Conservation (phyloP, 2,329 filamentous ascomycete genomes). For the Neurospora crassa region DNA sequence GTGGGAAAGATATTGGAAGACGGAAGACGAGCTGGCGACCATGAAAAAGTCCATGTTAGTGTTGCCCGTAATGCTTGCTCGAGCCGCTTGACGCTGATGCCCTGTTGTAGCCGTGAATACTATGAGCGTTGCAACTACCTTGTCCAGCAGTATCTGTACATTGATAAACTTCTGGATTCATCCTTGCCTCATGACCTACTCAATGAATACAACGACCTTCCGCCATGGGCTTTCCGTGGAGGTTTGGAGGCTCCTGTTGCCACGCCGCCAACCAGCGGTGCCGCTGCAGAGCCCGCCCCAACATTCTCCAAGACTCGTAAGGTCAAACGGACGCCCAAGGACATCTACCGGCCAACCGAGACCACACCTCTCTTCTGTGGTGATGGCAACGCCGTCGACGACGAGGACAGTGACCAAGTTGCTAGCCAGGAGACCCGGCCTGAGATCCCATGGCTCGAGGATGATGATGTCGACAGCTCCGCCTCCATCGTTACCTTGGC, state of each 20-base stretch:
- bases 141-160: slow-evolving; percentile 87
- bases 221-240: slow-evolving; percentile 39
- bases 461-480: slow-evolving; percentile 61
- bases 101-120: slow-evolving; percentile 54
- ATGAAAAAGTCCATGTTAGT: slow-evolving; percentile 61
- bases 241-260: slow-evolving; percentile 58
- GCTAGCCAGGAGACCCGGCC: slow-evolving; percentile 32
- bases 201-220: slow-evolving; percentile 71
- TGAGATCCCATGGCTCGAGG: slow-evolving; percentile 61
- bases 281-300: slow-evolving; percentile 23
- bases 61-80: background rate
- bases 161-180: slow-evolving; percentile 82
- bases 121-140: slow-evolving; percentile 85
- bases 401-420: slow-evolving; percentile 31
- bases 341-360: slow-evolving; percentile 71
- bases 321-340: slow-evolving; percentile 72
- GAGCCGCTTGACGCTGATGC: slow-evolving; percentile 3
- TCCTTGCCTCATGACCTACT: slow-evolving; percentile 86
- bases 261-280: slow-evolving; percentile 36
- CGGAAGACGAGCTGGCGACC: slow-evolving; percentile 59
- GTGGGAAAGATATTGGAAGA: slow-evolving; percentile 83
- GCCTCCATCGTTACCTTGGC: slow-evolving; percentile 73
- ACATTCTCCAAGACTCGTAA: slow-evolving; percentile 29
- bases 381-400: slow-evolving; percentile 35
- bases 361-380: slow-evolving; percentile 52